Evolutionary conservation across 2,329 filamentous ascomycete species (phyloP), one percentile per base, ranked within the genome.

Genomic region (Diplodia intermedia): DNA sequence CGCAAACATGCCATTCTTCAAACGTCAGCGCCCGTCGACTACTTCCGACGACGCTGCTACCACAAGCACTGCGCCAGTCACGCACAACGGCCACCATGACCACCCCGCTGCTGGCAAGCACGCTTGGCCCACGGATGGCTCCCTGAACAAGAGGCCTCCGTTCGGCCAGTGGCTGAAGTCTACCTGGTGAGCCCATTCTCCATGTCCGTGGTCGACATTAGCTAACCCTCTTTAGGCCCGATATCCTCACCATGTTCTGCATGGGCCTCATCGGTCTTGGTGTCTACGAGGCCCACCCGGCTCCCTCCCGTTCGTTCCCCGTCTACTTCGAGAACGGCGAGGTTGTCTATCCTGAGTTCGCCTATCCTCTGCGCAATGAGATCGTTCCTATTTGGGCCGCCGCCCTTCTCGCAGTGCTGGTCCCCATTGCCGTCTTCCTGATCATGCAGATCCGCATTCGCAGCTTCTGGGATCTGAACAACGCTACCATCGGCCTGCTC

Each of bases 331-430:
- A 82, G 36, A 86, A 91, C 71, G 88, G 89, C 69, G 86, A 91
- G 74, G 82, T 92, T 52, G 88, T 92, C 55, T 89, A 89, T 71
- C 90, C 90, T 0, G 75, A 91, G 69, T 91, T 91, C 71, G 89
- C 89, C 33, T 92, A 91, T 74, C 89, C 90, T 0, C 78, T 91
- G 29, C 87, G 90, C 69, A 86, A 89, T 54, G 66, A 83, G 72
- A 90, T 91, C 73, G 78, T 92, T 7, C 90, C 90, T 29, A 91
- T 91, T 74, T 91, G 87, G 87, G 82, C 86, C 1, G 89, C 90
- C 11, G 90, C 90, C 1, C 78, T 93, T 20, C 81, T 92, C 20
- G 89, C 86, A 15, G 81, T 85, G 36, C 75, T 92, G 2, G 80
- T 92, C 29, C 90, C 91, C 9, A 89, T 92, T 72, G 76, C 82